Percentiles rank a stretch among this genome's conserved stretches.
Evolutionary conservation across 257 asterid species (phyloP).

Genomic region (Solanum corneliomulleri): DNA sequence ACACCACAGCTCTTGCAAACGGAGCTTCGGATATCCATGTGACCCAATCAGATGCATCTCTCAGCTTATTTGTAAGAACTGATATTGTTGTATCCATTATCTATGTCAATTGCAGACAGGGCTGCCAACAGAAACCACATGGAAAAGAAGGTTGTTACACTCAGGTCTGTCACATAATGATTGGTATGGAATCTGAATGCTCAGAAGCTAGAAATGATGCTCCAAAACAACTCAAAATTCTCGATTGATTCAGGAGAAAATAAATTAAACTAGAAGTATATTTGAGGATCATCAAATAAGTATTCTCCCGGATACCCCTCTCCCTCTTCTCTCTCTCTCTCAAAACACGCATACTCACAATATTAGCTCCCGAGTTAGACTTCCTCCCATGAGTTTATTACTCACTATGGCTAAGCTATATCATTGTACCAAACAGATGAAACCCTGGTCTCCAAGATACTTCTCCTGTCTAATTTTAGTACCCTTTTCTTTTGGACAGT

Average conservation of each 20-base stretch:
- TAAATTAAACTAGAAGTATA: not conserved
- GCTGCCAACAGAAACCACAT: not conserved
- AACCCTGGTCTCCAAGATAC: not conserved
- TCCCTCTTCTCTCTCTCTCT: not conserved
- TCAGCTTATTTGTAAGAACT: conserved; percentile 30
- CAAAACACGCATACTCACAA: not conserved
- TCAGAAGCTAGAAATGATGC: not conserved
- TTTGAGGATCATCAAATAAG: not conserved
- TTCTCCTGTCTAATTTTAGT: not conserved
- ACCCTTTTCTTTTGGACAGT: not conserved
- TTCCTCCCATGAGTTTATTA: not conserved
- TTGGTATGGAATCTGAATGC: not conserved
- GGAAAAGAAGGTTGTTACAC: not conserved
- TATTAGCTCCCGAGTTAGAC: not conserved
- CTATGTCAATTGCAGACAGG: not conserved
- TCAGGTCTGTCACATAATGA: not conserved
- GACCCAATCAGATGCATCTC: conserved; percentile 67
- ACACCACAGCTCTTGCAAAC: conserved; percentile 72
- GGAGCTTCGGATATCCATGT: conserved; percentile 52
- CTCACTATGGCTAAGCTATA: not conserved
- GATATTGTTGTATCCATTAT: conserved; percentile 32
- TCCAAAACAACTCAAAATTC: not conserved
- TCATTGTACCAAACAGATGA: not conserved
- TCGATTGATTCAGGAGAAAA: not conserved
- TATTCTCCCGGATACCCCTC: not conserved